Evolutionary conservation across 202 grass and related monocot genomes (phyloP), one percentile per base, ranked within the genome.

Genomic region (Zoysia matrella): DNA sequence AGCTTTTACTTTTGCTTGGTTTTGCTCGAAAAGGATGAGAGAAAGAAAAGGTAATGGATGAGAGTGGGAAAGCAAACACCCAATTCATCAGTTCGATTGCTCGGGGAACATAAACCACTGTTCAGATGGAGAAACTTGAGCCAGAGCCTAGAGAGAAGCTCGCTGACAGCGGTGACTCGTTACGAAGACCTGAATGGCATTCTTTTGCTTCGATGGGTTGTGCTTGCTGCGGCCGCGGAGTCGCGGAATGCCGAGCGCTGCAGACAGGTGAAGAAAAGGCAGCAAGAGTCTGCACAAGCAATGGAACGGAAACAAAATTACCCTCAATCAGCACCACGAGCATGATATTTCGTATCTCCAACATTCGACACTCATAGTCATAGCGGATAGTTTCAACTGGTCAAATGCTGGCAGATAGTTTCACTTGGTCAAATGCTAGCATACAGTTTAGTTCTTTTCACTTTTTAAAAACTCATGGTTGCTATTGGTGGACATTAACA

Each of bases 21-120:
- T 11, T 47, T 86, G 78, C 6, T 81, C 16, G 9, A 8, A 71
- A 75, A 83, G 71, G 61, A 8, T 55, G 16, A 66, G 49, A 7
- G 53, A 41, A 69, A 69, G 41, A 36, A 36, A 36, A 36, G 30
- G 71, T 11, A 5, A 7, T 39, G 40, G 70, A n/a, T 40, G 4
- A 16, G 13, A 64, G 4, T 54, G n/a, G 16, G 40, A 44, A 72
- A 43, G 15, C 57, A 3, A 10, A 11, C 30, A 36, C 30, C 30
- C 30, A 36, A 36, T 36, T 36, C 30, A 36, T 36, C 30, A 36
- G 30, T 36, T 36, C 30, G 30, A 36, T 36, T 36, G 30, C 30
- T 36, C 30, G 30, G 30, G 30, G 1, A 36, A 36, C 30, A 36
- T 36, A 36, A 36, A 36, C 30, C 30, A 36, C 30, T 36, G 30